These are phyloP conservation scores for Chytriomyces sp. DNA, from an alignment of 192 early-diverging fungal genomes.

Conservation along the genomic window DNA sequence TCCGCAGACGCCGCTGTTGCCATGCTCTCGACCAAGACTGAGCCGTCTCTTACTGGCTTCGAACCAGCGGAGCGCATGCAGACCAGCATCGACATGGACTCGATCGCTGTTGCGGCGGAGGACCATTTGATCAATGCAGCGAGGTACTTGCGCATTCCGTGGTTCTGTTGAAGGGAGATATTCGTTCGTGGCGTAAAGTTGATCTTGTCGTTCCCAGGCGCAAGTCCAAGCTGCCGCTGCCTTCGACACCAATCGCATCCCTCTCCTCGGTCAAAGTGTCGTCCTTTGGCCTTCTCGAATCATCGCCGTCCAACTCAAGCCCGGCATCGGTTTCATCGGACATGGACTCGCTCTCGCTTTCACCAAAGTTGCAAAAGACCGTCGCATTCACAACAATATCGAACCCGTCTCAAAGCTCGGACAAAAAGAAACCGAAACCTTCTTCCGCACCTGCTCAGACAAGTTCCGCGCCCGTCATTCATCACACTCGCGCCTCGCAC, in stretches of 20 bases:
- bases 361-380: not conserved
- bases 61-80: too few relatives aligned
- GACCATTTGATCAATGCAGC: too few relatives aligned
- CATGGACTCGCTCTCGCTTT: not conserved
- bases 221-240: not conserved
- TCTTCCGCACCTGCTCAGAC: not conserved
- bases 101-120: too few relatives aligned
- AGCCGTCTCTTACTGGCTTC: too few relatives aligned
- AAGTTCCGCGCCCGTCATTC: too few relatives aligned
- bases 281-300: not conserved
- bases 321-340: not conserved
- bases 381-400: not conserved
- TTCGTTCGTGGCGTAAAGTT: too few relatives aligned
- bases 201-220: too few relatives aligned
- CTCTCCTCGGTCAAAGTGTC: not conserved
- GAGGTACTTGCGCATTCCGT: too few relatives aligned
- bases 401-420: not conserved
- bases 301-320: not conserved
- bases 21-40: too few relatives aligned
- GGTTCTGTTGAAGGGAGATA: too few relatives aligned
- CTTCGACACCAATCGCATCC: not conserved
- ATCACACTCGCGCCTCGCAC: not conserved
- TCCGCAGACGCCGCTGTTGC: too few relatives aligned
- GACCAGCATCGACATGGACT: too few relatives aligned
- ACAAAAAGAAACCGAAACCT: not conserved